phyloP scores from a whole-genome alignment of 768 basidiomycete genomes.

The Lactifluus volemus region DNA sequence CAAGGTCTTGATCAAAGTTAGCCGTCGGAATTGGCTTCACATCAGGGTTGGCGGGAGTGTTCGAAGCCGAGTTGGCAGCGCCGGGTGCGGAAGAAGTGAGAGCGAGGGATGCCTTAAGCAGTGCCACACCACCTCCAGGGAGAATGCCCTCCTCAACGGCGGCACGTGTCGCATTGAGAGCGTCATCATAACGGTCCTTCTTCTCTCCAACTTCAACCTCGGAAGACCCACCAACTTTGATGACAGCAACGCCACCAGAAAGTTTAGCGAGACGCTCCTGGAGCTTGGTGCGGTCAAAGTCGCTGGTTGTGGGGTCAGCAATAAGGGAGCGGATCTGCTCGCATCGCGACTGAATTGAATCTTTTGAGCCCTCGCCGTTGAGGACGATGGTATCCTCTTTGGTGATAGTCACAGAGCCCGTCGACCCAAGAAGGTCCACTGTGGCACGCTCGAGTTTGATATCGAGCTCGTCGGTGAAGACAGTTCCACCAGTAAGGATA shows the following conservation, averaged over 20 bases:
- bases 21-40: constrained; percentile 62
- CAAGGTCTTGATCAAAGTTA: constrained; percentile 98
- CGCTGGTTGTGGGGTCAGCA: constrained; percentile 74
- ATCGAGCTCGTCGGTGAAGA: constrained; percentile 89
- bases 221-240: constrained; percentile 88
- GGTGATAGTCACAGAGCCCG: constrained; percentile 87
- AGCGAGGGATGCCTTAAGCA: constrained; percentile 75
- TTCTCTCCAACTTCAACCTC: constrained; percentile 99
- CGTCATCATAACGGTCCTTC: constrained; percentile 98
- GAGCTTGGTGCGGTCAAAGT: constrained; percentile 90
- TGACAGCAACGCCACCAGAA: constrained; percentile 93
- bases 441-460: constrained; percentile 94
- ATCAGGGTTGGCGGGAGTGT: constrained; percentile 38
- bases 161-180: constrained; percentile 94
- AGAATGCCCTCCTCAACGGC: constrained; percentile 98
- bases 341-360: constrained; percentile 84
- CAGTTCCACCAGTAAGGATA: constrained; percentile 95
- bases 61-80: constrained; percentile 7
- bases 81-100: constrained; percentile 41
- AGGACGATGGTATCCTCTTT: constrained; percentile 97
- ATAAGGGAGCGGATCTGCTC: constrained; percentile 89
- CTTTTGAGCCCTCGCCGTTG: constrained; percentile 89
- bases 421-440: constrained; percentile 80
- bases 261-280: constrained; percentile 97
- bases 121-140: constrained; percentile 91